These are phyloP conservation scores for Ceratobasidium sp. DNA, from an alignment of 1,284 basidiomycete species.

Conservation along the genomic window DNA sequence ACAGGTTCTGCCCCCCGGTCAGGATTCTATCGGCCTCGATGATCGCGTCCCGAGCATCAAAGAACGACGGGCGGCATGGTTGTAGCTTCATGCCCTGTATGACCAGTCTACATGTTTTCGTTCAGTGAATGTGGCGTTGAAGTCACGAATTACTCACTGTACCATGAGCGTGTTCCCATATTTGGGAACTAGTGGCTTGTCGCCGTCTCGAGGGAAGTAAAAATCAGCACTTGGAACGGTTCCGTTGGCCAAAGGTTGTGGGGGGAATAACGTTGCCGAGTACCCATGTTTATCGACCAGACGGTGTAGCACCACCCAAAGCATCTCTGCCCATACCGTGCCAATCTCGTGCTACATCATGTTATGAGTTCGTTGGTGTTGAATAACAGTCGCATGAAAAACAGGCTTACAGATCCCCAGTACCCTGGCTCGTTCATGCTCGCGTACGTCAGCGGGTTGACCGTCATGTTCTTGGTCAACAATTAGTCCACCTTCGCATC, in stretches of 20 bases:
- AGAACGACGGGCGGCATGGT: constrained; percentile 91
- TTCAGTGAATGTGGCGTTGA: background rate
- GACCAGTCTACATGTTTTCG: constrained; percentile 68
- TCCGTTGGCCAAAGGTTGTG: constrained; percentile 81
- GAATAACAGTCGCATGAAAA: constrained; percentile 7
- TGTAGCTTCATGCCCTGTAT: constrained; percentile 95
- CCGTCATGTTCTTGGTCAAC: constrained; percentile 55
- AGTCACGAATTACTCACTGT: constrained; percentile 68
- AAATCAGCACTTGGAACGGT: constrained; percentile 78
- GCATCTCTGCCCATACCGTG: constrained; percentile 97
- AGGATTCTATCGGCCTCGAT: constrained; percentile 90
- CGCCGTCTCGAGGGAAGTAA: constrained; percentile 67
- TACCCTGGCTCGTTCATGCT: constrained; percentile 93
- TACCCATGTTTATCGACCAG: constrained; percentile 88
- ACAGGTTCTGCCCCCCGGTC: constrained; percentile 93
- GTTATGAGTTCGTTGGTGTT: constrained; percentile 5
- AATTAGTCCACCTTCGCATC: background rate
- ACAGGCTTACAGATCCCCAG: constrained; percentile 74
- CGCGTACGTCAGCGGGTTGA: constrained; percentile 95
- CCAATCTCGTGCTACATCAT: constrained; percentile 78
- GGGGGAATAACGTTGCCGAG: constrained; percentile 82
- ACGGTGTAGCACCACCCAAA: constrained; percentile 85
- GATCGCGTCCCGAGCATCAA: constrained; percentile 93
- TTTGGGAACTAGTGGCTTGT: constrained; percentile 81
- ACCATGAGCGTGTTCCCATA: constrained; percentile 91